These are phyloP conservation scores for Betula pendula DNA, from an alignment of 306 rosid species.

Conservation along the genomic window DNA sequence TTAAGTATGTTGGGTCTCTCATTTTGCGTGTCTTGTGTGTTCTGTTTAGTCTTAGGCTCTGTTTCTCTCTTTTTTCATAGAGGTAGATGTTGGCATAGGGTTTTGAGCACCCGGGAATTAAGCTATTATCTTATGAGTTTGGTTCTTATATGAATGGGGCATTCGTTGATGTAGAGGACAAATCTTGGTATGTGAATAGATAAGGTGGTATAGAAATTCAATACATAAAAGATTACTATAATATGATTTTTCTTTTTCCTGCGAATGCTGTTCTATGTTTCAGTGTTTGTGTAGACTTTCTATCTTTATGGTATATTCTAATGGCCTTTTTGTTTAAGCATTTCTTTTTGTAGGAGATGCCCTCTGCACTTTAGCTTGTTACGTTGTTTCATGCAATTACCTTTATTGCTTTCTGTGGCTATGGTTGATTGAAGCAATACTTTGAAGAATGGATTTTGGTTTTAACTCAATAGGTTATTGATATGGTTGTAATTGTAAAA, in stretches of 20 bases:
- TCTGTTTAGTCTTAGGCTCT: slow-evolving; percentile 47
- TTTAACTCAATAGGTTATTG: not conserved
- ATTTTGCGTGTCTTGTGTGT: slow-evolving; percentile 37
- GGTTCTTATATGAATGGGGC: slow-evolving; percentile 62
- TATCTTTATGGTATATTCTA: not conserved
- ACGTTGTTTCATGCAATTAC: not conserved
- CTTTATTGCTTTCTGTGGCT: not conserved
- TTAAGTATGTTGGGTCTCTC: slow-evolving; percentile 48
- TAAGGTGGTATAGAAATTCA: slow-evolving; percentile 85
- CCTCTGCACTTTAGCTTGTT: not conserved
- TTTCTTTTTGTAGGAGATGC: not conserved
- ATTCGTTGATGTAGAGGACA: slow-evolving; percentile 69
- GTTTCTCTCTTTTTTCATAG: slow-evolving; percentile 27
- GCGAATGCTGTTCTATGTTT: slow-evolving; percentile 8
- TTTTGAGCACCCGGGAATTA: slow-evolving; percentile 52
- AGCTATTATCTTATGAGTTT: slow-evolving; percentile 53
- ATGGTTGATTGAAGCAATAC: not conserved
- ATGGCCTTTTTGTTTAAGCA: no score
- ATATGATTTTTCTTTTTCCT: slow-evolving; percentile 28
- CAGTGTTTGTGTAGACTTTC: slow-evolving; percentile 10
- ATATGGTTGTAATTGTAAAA: not conserved
- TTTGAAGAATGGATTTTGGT: not conserved
- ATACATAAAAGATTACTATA: slow-evolving; percentile 57
- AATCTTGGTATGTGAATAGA: slow-evolving; percentile 84
- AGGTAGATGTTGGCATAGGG: slow-evolving; percentile 59